phyloP scores from a whole-genome alignment of 306 rosid species.

The Amphicarpaea edgeworthii region DNA sequence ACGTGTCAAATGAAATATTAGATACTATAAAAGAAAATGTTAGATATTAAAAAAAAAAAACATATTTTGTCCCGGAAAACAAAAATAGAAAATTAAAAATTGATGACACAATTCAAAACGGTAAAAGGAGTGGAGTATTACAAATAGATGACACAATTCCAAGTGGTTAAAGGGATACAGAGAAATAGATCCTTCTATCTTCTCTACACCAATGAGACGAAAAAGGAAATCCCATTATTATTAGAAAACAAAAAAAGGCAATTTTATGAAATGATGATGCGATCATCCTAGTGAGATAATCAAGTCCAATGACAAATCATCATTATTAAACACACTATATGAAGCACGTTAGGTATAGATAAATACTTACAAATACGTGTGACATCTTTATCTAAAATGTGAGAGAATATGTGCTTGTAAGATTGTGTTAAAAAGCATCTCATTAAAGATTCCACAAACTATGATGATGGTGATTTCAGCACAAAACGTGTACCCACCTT shows the following conservation, averaged over 20 bases:
- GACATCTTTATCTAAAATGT: slow-evolving; percentile 34
- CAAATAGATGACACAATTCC: slow-evolving; percentile 44
- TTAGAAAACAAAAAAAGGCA: neutral
- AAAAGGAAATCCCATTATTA: slow-evolving; percentile 49
- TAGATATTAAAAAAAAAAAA: too few species aligned
- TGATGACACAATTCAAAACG: slow-evolving; percentile 32
- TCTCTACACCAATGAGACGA: slow-evolving; percentile 46
- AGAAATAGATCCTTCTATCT: slow-evolving; percentile 43
- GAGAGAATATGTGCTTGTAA: slow-evolving; percentile 18
- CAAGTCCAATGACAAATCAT: slow-evolving; percentile 28
- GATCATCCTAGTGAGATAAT: slow-evolving; percentile 44
- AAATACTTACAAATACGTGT: slow-evolving; percentile 16
- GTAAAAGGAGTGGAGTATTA: slow-evolving; percentile 37
- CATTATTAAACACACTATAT: slow-evolving; percentile 37
- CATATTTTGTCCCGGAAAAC: too few species aligned
- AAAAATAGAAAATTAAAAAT: too few species aligned
- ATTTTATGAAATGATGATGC: slow-evolving; percentile 39
- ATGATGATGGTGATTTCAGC: slow-evolving; percentile 38
- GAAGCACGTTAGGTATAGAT: slow-evolving; percentile 11
- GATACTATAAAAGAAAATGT: too few species aligned
- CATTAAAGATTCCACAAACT: slow-evolving; percentile 41
- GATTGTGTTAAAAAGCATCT: slow-evolving; percentile 39
- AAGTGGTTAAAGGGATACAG: slow-evolving; percentile 22
- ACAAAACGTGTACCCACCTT: slow-evolving; percentile 47
- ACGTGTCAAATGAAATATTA: too few species aligned